These are phyloP conservation scores for Arthrobotrys musiformis DNA, from an alignment of 2,329 filamentous ascomycete genomes.

Conservation along the genomic window DNA sequence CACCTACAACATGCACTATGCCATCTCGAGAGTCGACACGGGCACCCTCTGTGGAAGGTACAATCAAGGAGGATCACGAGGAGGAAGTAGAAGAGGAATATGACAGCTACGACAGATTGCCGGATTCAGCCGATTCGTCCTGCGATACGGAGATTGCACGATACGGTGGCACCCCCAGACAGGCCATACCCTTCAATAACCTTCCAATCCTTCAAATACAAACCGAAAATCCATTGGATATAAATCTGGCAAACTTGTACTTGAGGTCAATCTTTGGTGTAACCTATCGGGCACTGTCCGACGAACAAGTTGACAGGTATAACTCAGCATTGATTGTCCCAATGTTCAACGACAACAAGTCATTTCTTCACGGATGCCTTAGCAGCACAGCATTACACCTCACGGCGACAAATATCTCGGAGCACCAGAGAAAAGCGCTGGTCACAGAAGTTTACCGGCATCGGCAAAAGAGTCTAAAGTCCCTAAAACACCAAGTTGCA, in stretches of 20 bases:
- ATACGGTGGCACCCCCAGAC: conserved; percentile 13
- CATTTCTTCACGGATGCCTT: conserved; percentile 49
- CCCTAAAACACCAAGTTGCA: conserved; percentile 46
- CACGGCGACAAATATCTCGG: conserved; percentile 46
- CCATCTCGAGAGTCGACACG: conserved; percentile 34
- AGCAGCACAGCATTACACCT: conserved; percentile 52
- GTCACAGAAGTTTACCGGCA: conserved; percentile 51
- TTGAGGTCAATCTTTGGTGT: conserved; percentile 48
- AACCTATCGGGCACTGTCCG: conserved; percentile 52
- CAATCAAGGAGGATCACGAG: conserved; percentile 26
- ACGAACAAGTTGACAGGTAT: conserved; percentile 46
- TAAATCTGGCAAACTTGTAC: conserved; percentile 51
- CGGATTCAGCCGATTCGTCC: conserved; percentile 21
- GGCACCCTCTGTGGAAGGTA: conserved; percentile 22
- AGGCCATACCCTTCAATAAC: not conserved
- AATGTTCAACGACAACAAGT: conserved; percentile 52
- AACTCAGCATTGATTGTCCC: conserved; percentile 54
- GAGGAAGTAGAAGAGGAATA: conserved; percentile 9
- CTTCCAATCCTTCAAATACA: conserved; percentile 45
- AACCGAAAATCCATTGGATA: conserved; percentile 42
- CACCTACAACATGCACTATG: conserved; percentile 35
- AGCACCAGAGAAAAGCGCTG: conserved; percentile 36
- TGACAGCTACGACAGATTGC: conserved; percentile 16
- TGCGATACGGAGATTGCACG: conserved; percentile 17
- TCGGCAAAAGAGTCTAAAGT: conserved; percentile 48